Evolutionary conservation across 129 eudicot genomes (phyloP).

Genomic region (Logfia minima): DNA sequence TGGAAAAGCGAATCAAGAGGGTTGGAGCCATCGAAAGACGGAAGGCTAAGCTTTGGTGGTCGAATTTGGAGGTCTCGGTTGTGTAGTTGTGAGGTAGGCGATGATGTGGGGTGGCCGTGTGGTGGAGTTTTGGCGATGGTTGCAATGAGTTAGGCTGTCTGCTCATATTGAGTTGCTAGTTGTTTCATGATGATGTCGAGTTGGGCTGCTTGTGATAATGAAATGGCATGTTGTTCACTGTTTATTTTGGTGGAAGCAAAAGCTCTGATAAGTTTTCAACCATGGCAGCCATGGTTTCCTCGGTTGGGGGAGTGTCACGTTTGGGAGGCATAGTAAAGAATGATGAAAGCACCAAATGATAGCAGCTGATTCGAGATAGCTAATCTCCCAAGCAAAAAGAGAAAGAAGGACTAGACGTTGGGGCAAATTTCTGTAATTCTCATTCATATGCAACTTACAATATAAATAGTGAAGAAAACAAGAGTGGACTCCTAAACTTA

Average conservation of each 20-base stretch:
- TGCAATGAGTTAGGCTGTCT: neutral
- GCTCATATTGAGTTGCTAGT: neutral
- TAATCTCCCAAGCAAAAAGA: no score
- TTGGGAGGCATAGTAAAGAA: neutral
- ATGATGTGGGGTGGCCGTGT: neutral
- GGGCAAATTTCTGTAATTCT: no score
- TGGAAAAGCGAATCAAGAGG: conserved; percentile 17
- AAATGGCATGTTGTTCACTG: neutral
- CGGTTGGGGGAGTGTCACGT: neutral
- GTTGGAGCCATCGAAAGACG: conserved; percentile 1
- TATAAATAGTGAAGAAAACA: no score
- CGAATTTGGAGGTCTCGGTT: neutral
- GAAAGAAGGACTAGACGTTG: no score
- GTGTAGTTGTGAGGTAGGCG: neutral
- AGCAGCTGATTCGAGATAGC: no score
- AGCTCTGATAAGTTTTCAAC: neutral
- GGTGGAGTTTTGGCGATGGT: neutral
- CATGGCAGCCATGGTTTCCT: neutral
- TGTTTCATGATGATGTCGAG: neutral
- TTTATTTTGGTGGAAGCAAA: no score
- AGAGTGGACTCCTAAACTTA: no score
- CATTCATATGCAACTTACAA: no score
- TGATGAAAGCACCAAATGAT: conserved; percentile 14
- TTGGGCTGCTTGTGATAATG: no score
- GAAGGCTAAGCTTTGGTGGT: neutral